phyloP scores from a whole-genome alignment of 148 eudicot genomes.

The Spergularia marina region DNA sequence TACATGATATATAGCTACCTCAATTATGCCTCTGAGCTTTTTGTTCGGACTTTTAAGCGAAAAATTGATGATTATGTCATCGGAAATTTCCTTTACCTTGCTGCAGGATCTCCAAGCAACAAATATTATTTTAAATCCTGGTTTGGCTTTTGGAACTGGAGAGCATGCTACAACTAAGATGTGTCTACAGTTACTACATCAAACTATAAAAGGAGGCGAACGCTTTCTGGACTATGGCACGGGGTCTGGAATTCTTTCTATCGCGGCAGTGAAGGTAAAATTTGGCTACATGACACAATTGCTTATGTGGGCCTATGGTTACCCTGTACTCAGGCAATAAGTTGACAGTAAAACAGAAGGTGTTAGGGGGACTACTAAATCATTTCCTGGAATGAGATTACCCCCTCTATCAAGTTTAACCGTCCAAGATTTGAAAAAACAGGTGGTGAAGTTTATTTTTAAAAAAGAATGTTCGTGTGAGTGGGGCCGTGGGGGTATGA shows the following conservation, averaged over 20 bases:
- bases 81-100: constrained; percentile 13
- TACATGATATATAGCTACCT: background rate
- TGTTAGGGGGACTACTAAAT: too few relatives aligned
- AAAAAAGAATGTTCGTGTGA: too few relatives aligned
- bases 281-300: background rate
- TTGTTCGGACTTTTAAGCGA: background rate
- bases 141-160: constrained; percentile 93
- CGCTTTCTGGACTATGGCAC: constrained; percentile 86
- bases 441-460: too few relatives aligned
- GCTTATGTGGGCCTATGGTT: background rate
- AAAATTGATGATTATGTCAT: background rate
- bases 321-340: background rate
- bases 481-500: too few relatives aligned
- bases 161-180: constrained; percentile 94
- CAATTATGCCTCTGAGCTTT: background rate
- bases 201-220: constrained; percentile 74
- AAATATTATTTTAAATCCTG: constrained; percentile 79
- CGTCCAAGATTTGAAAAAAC: too few relatives aligned
- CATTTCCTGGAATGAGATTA: too few relatives aligned
- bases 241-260: constrained; percentile 92
- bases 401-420: too few relatives aligned
- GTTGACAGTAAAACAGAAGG: background rate
- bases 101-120: constrained; percentile 70
- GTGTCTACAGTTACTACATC: constrained; percentile 66
- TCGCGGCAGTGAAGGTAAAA: constrained; percentile 88